These are phyloP conservation scores for Ceratocystis destructans DNA, from an alignment of 2,329 filamentous ascomycete genomes.

Conservation along the genomic window DNA sequence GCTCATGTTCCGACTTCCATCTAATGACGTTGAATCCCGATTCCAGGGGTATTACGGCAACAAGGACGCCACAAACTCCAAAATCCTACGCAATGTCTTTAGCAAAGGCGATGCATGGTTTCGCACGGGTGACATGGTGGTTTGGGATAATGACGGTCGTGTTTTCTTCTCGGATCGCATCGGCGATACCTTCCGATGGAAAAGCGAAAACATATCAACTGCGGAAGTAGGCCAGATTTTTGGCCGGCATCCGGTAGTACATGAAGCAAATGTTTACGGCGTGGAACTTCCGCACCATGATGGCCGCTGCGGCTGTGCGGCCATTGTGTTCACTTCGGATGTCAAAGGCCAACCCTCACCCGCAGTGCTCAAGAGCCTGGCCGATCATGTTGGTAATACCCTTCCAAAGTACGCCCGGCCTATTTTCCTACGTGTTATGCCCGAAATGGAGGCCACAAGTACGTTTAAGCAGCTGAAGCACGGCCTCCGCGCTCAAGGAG, in stretches of 20 bases:
- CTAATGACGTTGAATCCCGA: slow-evolving; percentile 44
- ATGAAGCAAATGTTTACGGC: slow-evolving; percentile 78
- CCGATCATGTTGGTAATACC: slow-evolving; percentile 39
- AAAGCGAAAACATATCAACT: slow-evolving; percentile 72
- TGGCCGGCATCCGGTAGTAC: slow-evolving; percentile 49
- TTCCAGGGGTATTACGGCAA: slow-evolving; percentile 81
- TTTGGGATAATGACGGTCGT: slow-evolving; percentile 55
- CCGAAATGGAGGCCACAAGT: slow-evolving; percentile 53
- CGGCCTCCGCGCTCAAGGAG: slow-evolving; percentile 55
- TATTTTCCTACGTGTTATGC: slow-evolving; percentile 58
- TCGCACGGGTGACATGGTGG: slow-evolving; percentile 68
- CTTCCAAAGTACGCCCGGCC: slow-evolving; percentile 66
- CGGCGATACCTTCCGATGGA: slow-evolving; percentile 67
- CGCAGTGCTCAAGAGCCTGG: slow-evolving; percentile 43
- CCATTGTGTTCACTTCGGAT: slow-evolving; percentile 43
- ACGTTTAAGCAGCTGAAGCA: slow-evolving; percentile 87
- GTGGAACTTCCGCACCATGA: slow-evolving; percentile 69
- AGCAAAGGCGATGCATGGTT: slow-evolving; percentile 68
- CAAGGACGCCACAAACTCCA: slow-evolving; percentile 52
- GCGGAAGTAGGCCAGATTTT: slow-evolving; percentile 68
- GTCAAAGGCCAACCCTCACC: slow-evolving; percentile 30
- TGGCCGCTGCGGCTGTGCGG: slow-evolving; percentile 69
- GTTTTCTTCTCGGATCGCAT: slow-evolving; percentile 72
- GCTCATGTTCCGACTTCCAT: slow-evolving; percentile 56
- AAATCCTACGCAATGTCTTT: slow-evolving; percentile 62